Percentiles rank a stretch among this genome's conserved stretches.
These are phyloP conservation scores for Lentinus brumalis DNA, from an alignment of 768 basidiomycete genomes.

Conservation along the genomic window DNA sequence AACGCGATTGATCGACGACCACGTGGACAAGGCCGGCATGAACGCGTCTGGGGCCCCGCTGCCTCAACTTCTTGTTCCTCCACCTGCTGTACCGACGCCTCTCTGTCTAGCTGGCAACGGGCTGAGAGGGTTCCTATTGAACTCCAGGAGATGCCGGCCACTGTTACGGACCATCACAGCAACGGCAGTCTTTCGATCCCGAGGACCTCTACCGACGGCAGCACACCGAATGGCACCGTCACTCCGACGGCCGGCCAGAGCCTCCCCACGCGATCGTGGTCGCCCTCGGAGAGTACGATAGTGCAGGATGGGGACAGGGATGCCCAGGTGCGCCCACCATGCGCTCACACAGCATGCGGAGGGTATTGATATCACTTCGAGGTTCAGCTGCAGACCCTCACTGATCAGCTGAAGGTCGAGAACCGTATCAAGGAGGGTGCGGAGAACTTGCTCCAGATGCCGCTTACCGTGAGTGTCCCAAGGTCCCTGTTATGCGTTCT, in stretches of 20 bases:
- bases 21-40: slow-evolving; percentile 2
- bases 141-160: slow-evolving; percentile 1
- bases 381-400: slow-evolving; percentile 59
- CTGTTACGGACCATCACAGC: slow-evolving; percentile 3
- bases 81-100: not conserved
- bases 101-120: not conserved
- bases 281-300: not conserved
- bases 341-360: not conserved
- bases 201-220: slow-evolving; percentile 3
- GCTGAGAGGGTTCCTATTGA: not conserved
- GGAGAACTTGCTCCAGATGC: slow-evolving; percentile 81
- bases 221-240: slow-evolving; percentile 3
- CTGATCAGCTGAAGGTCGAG: slow-evolving; percentile 70
- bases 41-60: slow-evolving; percentile 9
- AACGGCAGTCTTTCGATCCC: slow-evolving; percentile 9
- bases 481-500: not conserved
- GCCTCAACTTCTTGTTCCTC: no score
- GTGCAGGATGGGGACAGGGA: slow-evolving; percentile 3
- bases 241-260: slow-evolving; percentile 8
- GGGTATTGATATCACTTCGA: not conserved
- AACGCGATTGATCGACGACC: slow-evolving; percentile 2
- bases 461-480: slow-evolving; percentile 45
- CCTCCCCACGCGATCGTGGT: not conserved
- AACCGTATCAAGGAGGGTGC: slow-evolving; percentile 89
- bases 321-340: slow-evolving; percentile 3